Conservation (phyloP, 2,329 filamentous ascomycete species). For the Aspergillus thermomutatus region DNA sequence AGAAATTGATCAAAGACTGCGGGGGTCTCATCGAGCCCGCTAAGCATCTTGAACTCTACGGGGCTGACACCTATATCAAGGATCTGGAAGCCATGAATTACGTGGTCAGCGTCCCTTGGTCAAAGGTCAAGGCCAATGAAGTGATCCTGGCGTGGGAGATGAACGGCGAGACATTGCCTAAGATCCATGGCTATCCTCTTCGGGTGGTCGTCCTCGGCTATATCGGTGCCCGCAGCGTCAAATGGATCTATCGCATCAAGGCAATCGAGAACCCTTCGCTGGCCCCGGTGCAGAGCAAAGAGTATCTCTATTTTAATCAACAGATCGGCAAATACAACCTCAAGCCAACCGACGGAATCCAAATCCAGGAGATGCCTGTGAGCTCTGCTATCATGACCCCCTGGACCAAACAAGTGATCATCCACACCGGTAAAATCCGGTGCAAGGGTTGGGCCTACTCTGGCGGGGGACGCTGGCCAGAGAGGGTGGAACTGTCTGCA, state of each 20-base stretch:
- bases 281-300: conserved; percentile 62
- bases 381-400: conserved; percentile 65
- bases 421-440: conserved; percentile 58
- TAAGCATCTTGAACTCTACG: conserved; percentile 65
- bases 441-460: conserved; percentile 59
- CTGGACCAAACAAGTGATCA: conserved; percentile 56
- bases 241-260: conserved; percentile 62
- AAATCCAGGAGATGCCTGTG: conserved; percentile 71
- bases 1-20: conserved; percentile 68
- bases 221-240: conserved; percentile 63
- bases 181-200: conserved; percentile 64
- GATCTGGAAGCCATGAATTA: conserved; percentile 64
- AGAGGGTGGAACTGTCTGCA: conserved; percentile 60
- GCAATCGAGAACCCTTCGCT: conserved; percentile 55
- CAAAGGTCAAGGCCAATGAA: conserved; percentile 65
- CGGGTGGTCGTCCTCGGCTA: conserved; percentile 63
- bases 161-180: conserved; percentile 63
- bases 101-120: conserved; percentile 62
- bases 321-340: conserved; percentile 67
- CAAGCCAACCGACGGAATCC: conserved; percentile 57
- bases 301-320: conserved; percentile 67
- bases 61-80: conserved; percentile 72
- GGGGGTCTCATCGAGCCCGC: conserved; percentile 56
- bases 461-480: conserved; percentile 58
- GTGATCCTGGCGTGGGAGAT: conserved; percentile 69